Evolutionary conservation across 306 rosid species (phyloP).

Genomic region (Hylodesmum podocarpum): DNA sequence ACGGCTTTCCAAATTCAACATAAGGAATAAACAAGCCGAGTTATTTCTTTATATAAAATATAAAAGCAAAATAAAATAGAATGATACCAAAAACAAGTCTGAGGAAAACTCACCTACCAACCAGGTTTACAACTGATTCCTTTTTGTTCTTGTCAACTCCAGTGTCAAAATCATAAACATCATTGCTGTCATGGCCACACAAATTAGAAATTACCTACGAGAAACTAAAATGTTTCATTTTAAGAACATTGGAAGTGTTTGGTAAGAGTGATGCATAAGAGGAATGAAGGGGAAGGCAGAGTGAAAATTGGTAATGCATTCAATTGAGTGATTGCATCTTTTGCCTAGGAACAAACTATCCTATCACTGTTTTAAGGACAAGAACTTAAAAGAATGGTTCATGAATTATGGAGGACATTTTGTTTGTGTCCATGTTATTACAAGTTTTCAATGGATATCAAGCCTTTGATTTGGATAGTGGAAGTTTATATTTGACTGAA

Average conservation of each 20-base stretch:
- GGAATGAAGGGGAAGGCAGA: not conserved
- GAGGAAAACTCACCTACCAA: conserved; percentile 65
- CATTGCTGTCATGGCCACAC: conserved; percentile 57
- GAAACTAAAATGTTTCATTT: not conserved
- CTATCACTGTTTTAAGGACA: not conserved
- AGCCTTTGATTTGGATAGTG: conserved; percentile 14
- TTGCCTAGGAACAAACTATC: not conserved
- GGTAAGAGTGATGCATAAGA: not conserved
- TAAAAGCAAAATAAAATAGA: not conserved
- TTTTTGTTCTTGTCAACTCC: conserved; percentile 86
- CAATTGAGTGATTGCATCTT: not conserved
- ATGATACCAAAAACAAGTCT: not conserved
- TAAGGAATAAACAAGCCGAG: conserved; percentile 21
- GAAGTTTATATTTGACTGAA: not conserved
- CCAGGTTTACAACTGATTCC: conserved; percentile 81
- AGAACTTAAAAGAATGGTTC: not conserved
- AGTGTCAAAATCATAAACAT: conserved; percentile 84
- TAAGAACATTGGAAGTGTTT: not conserved
- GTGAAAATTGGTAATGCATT: not conserved
- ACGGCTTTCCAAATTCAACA: conserved; percentile 60
- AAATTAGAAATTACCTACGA: conserved; percentile 2
- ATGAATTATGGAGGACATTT: conserved; percentile 9
- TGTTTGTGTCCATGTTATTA: not conserved
- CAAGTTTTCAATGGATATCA: not conserved
- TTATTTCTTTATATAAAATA: conserved; percentile 2